phyloP scores from a whole-genome alignment of 495 filamentous ascomycete genomes.

The Glarea lozoyensis region DNA sequence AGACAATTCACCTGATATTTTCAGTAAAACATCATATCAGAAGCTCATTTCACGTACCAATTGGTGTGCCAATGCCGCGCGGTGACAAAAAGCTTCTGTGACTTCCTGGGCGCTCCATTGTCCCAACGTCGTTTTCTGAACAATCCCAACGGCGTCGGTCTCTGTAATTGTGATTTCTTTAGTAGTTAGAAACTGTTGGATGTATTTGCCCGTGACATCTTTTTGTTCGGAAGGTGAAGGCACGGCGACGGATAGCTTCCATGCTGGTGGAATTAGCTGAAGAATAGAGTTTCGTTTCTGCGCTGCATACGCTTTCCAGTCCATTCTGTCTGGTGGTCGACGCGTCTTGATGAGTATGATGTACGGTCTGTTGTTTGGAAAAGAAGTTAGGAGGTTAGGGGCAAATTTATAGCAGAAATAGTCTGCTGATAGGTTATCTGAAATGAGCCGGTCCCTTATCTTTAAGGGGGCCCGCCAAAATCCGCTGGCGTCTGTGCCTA shows the following conservation, averaged over 20 bases:
- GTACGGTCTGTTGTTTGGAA: too few species aligned
- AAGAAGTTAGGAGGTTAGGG: too few species aligned
- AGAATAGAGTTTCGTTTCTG: constrained; percentile 45
- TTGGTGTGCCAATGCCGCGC: constrained; percentile 53
- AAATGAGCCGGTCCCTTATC: too few species aligned
- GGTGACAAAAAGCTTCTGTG: constrained; percentile 31
- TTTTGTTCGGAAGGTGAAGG: constrained; percentile 41
- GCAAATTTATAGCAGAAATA: too few species aligned
- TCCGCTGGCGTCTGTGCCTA: too few species aligned
- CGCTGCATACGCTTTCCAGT: constrained; percentile 37
- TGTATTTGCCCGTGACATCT: constrained; percentile 55
- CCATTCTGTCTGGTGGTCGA: constrained; percentile 12
- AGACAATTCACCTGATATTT: constrained; percentile 41
- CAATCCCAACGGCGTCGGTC: constrained; percentile 41
- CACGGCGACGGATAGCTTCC: constrained; percentile 38
- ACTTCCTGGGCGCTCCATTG: constrained; percentile 30
- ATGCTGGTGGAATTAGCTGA: constrained; percentile 47
- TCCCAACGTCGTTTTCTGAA: constrained; percentile 31
- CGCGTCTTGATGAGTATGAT: too few species aligned
- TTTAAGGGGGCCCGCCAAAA: too few species aligned
- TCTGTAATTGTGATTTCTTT: constrained; percentile 50
- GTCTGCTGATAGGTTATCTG: too few species aligned
- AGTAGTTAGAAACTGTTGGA: constrained; percentile 44
- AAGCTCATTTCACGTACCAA: constrained; percentile 27
- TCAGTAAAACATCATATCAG: too few species aligned